Evolutionary conservation across 306 rosid genomes (phyloP).

Genomic region (Vigna angularis): DNA sequence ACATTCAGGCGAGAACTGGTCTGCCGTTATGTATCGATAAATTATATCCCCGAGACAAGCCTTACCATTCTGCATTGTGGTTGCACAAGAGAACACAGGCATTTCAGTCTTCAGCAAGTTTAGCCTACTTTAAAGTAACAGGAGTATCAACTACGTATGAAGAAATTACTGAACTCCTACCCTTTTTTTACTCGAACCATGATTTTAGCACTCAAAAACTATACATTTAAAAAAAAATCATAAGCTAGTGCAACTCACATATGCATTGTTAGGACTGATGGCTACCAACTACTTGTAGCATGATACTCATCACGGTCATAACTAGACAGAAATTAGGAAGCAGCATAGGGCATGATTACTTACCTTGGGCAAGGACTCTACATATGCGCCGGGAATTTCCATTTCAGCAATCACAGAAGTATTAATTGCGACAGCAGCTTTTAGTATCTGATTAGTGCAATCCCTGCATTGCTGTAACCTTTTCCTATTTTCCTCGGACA

Average conservation of each 20-base stretch:
- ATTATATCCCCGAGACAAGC: conserved; percentile 87
- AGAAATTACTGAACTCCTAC: background rate
- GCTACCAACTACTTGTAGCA: background rate
- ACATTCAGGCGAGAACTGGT: conserved; percentile 73
- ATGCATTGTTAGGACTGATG: conserved; percentile 15
- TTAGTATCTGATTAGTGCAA: conserved; percentile 84
- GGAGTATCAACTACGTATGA: conserved; percentile 5
- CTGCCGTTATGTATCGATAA: conserved; percentile 79
- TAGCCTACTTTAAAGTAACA: conserved; percentile 2
- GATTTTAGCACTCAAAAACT: background rate
- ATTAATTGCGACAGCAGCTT: conserved; percentile 94
- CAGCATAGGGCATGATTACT: conserved; percentile 1
- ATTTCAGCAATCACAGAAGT: conserved; percentile 87
- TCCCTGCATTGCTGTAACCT: conserved; percentile 94
- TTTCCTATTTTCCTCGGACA: conserved; percentile 76
- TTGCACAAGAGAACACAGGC: conserved; percentile 7
- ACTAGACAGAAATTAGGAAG: background rate
- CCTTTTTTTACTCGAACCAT: background rate
- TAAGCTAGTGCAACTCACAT: conserved; percentile 16
- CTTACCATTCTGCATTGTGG: conserved; percentile 76
- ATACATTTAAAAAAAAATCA: background rate
- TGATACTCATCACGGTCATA: background rate
- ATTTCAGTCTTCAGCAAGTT: conserved; percentile 11
- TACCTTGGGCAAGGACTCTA: conserved; percentile 88
- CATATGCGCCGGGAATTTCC: conserved; percentile 79